Evolutionary conservation across 257 asterid species (phyloP).

Genomic region (Coffea eugenioides): DNA sequence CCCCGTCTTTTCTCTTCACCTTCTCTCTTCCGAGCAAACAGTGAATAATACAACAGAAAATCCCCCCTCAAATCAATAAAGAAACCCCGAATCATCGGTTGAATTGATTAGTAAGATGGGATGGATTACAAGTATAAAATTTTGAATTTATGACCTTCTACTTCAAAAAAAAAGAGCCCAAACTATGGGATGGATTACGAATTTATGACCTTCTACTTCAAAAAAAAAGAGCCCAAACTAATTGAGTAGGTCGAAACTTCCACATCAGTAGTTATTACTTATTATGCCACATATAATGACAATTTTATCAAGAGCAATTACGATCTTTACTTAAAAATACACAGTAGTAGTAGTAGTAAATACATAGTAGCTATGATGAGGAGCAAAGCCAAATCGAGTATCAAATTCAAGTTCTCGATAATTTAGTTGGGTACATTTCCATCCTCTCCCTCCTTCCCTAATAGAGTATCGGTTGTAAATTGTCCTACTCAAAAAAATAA

Average conservation of each 20-base stretch:
- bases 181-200: too few species aligned
- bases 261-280: neutral
- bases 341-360: neutral
- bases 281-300: neutral
- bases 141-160: too few species aligned
- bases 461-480: too few species aligned
- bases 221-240: too few species aligned
- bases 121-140: too few species aligned
- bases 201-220: too few species aligned
- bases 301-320: neutral
- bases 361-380: neutral
- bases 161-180: too few species aligned
- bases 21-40: neutral
- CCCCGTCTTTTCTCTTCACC: neutral
- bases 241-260: too few species aligned
- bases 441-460: too few species aligned
- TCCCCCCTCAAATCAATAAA: neutral
- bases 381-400: neutral
- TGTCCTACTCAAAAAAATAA: neutral
- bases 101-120: too few species aligned
- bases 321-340: neutral
- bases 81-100: neutral
- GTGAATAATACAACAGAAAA: neutral
- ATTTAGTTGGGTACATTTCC: too few species aligned
- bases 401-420: too few species aligned